A percentile compares a stretch with the other conserved stretches of the same genome.
These are phyloP conservation scores for Emericellopsis cladophorae DNA, from an alignment of 2,329 filamentous ascomycete genomes.

Conservation along the genomic window DNA sequence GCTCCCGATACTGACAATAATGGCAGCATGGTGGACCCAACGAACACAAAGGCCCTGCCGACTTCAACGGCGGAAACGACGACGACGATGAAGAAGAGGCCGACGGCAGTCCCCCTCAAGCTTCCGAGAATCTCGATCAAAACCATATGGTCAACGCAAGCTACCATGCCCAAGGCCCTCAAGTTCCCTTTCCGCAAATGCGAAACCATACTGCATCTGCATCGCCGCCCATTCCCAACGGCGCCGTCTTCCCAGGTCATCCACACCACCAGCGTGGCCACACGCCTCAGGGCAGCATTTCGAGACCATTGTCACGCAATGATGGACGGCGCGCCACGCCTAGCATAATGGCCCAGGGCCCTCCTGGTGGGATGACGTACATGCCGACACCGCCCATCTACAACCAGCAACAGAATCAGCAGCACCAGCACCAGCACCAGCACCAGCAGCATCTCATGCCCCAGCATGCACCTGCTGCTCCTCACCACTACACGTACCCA, in stretches of 20 bases:
- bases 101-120: conserved; percentile 54
- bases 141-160: conserved; percentile 5
- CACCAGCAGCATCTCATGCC: conserved; percentile 16
- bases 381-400: conserved; percentile 82
- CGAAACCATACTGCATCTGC: conserved; percentile 73
- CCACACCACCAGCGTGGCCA: conserved; percentile 45
- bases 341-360: conserved; percentile 51
- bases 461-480: conserved; percentile 14
- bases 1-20: conserved; percentile 5
- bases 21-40: conserved; percentile 77
- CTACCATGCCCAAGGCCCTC: conserved; percentile 14
- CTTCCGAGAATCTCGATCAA: conserved; percentile 43
- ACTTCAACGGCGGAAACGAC: conserved; percentile 80
- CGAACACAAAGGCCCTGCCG: conserved; percentile 89
- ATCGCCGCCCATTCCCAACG: conserved; percentile 66
- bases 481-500: conserved; percentile 11
- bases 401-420: conserved; percentile 41
- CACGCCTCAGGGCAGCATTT: conserved; percentile 68
- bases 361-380: conserved; percentile 56
- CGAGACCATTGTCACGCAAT: conserved; percentile 60
- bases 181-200: conserved; percentile 52
- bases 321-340: conserved; percentile 64
- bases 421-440: conserved; percentile 23
- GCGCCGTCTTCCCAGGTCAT: conserved; percentile 52
- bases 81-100: conserved; percentile 67